Percentiles rank a stretch among this genome's conserved stretches.
phyloP scores from a whole-genome alignment of 306 rosid species.

The Styphnolobium japonicum region DNA sequence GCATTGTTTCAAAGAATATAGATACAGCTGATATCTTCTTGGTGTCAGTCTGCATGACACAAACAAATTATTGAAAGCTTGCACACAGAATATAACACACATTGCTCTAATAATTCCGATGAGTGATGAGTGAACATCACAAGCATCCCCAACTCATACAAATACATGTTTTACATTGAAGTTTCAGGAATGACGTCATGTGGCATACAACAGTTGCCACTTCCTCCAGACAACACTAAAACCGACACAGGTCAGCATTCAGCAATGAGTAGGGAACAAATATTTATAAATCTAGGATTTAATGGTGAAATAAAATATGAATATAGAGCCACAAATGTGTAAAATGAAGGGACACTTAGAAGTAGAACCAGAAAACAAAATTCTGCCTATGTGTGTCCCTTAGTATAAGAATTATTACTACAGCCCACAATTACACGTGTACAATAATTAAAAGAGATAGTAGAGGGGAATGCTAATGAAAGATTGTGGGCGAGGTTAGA shows the following conservation, averaged over 20 bases:
- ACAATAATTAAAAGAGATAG: background rate
- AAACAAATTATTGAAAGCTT: conserved; percentile 3
- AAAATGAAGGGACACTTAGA: background rate
- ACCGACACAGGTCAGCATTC: background rate
- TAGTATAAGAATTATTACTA: background rate
- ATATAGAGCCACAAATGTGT: background rate
- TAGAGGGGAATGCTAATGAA: background rate
- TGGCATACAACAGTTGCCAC: background rate
- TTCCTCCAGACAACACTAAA: conserved; percentile 5
- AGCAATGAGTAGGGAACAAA: background rate
- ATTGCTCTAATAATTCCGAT: background rate
- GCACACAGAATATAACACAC: background rate
- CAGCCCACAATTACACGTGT: background rate
- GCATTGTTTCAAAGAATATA: conserved; percentile 89
- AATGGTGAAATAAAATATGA: background rate
- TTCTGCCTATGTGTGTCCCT: background rate
- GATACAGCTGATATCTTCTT: conserved; percentile 95
- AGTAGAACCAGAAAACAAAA: background rate
- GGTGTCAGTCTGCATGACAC: conserved; percentile 78
- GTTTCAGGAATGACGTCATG: conserved; percentile 1
- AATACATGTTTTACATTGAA: background rate
- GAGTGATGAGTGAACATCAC: background rate
- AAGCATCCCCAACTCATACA: background rate
- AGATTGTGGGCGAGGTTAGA: background rate
- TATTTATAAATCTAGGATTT: background rate